These are phyloP conservation scores for Scleroderma bovista DNA, from an alignment of 768 basidiomycete genomes.

Conservation along the genomic window DNA sequence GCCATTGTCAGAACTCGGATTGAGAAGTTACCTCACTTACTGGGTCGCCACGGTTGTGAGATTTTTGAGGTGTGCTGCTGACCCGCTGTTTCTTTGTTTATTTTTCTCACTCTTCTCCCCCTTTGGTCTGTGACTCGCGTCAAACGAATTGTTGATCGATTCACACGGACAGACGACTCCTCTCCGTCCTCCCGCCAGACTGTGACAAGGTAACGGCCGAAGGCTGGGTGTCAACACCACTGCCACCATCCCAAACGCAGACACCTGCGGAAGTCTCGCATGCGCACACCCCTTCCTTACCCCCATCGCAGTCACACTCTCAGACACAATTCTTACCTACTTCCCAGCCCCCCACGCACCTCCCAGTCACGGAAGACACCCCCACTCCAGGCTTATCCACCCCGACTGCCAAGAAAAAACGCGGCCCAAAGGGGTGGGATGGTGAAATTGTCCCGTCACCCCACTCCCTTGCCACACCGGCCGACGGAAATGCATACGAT, in stretches of 20 bases:
- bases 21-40: constrained; percentile 84
- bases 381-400: background rate
- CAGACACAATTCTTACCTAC: background rate
- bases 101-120: background rate
- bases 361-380: background rate
- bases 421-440: constrained; percentile 61
- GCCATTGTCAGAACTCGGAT: constrained; percentile 88
- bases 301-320: constrained; percentile 28
- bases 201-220: constrained; percentile 39
- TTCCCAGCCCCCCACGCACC: background rate
- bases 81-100: constrained; percentile 1
- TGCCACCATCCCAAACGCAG: background rate
- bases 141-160: background rate
- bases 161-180: constrained; percentile 38
- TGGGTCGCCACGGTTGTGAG: constrained; percentile 84
- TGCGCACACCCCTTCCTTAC: constrained; percentile 35
- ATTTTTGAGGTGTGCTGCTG: constrained; percentile 61
- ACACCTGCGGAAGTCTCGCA: background rate
- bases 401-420: constrained; percentile 34
- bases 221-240: constrained; percentile 19
- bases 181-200: constrained; percentile 57
- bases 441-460: constrained; percentile 46
- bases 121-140: background rate
- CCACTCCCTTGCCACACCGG: background rate
- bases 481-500: constrained; percentile 32